Conservation (phyloP, 768 basidiomycete genomes). For the Lentinula aciculospora region DNA sequence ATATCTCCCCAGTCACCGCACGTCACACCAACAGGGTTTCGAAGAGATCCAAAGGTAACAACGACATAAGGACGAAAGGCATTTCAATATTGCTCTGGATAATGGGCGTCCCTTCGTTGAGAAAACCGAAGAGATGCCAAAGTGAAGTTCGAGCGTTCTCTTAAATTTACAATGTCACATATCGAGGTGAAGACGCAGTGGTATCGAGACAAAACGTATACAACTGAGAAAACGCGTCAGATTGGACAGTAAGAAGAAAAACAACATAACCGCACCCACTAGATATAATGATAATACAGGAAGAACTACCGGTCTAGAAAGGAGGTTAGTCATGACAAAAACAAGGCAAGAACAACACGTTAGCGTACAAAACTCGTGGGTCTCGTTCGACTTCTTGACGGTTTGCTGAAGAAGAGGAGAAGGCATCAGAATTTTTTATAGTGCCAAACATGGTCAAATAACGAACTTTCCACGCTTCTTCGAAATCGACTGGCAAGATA, state of each 20-base stretch:
- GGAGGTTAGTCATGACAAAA: slow-evolving; percentile 7
- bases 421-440: slow-evolving; percentile 26
- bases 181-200: neutral
- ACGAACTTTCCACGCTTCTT: slow-evolving; percentile 98
- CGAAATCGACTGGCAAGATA: slow-evolving; percentile 94
- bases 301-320: slow-evolving; percentile 26
- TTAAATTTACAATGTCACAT: neutral
- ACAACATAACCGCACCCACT: slow-evolving; percentile 16
- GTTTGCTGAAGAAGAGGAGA: slow-evolving; percentile 65
- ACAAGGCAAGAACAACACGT: slow-evolving; percentile 13
- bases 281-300: slow-evolving; percentile 11
- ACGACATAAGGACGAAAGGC: slow-evolving; percentile 31
- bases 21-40: slow-evolving; percentile 13
- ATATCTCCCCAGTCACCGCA: slow-evolving; percentile 11
- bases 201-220: slow-evolving; percentile 23
- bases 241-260: neutral
- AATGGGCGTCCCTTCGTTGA: slow-evolving; percentile 77
- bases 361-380: slow-evolving; percentile 89
- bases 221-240: slow-evolving; percentile 23
- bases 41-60: slow-evolving; percentile 26
- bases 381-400: slow-evolving; percentile 94
- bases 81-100: slow-evolving; percentile 67
- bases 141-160: slow-evolving; percentile 48
- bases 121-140: slow-evolving; percentile 66
- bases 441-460: slow-evolving; percentile 49